Conservation (phyloP, 768 basidiomycete genomes). For the Mrakia hoshinonis region DNA sequence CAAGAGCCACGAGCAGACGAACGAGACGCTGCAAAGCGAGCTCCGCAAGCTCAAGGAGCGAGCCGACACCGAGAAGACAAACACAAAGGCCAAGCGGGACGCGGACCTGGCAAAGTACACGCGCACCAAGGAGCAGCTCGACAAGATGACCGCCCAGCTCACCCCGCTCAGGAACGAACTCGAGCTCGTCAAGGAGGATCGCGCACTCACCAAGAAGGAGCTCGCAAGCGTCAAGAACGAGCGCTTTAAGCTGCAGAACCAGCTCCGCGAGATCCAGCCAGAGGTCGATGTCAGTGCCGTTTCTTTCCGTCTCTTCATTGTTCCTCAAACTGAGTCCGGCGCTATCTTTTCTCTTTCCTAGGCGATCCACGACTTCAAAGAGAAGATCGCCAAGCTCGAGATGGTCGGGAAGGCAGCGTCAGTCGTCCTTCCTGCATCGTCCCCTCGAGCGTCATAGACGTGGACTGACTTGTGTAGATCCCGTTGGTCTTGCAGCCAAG, state of each 20-base stretch:
- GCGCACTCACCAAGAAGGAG: neutral
- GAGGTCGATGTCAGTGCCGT: conserved; percentile 4
- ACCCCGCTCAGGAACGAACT: conserved; percentile 14
- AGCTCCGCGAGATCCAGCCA: conserved; percentile 8
- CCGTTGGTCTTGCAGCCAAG: neutral
- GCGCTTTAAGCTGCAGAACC: neutral
- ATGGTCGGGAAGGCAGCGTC: conserved; percentile 5
- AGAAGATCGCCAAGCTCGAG: conserved; percentile 13
- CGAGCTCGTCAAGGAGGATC: conserved; percentile 5
- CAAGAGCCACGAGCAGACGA: neutral
- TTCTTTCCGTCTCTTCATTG: too few species aligned
- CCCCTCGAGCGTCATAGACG: neutral
- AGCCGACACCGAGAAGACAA: conserved; percentile 10
- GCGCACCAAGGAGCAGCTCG: conserved; percentile 5
- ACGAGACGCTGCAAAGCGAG: neutral
- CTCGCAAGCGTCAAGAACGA: conserved; percentile 6
- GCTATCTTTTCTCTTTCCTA: neutral
- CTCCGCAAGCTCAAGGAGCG: conserved; percentile 16
- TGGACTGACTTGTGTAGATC: neutral
- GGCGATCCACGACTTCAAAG: neutral
- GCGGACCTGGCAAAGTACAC: conserved; percentile 6
- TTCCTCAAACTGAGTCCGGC: neutral
- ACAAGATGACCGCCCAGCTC: conserved; percentile 1
- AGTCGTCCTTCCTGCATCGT: neutral
- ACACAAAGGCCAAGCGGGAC: conserved; percentile 16